Base-by-base conservation (phyloP, 257 asterid genomes). In the Nemophila menziesii region DNA sequence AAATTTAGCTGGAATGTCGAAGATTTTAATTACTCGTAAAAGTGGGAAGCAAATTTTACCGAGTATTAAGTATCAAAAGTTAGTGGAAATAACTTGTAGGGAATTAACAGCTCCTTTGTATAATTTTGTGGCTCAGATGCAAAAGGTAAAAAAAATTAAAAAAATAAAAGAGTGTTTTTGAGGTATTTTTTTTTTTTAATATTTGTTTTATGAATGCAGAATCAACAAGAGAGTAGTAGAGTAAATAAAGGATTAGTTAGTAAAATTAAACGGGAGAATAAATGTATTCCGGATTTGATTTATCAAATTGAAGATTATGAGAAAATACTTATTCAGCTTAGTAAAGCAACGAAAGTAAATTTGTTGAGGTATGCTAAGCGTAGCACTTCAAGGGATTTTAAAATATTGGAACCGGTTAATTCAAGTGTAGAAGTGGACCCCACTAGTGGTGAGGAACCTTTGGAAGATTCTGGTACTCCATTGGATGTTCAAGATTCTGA, bases 261-360 rank as follows among this genome's bases (percentile, higher is more conserved):
- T 45, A 83, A 79, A 60, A 79, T 83, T 56, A 79, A 80, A 67
- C 77, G 93, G 63, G 93, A 83, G 60, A 83, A 79, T 74, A 71
- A 74, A 69, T 79, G 90, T 71, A 79, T 83, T 52, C 95, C 93
- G 0, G 90, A 80, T 40, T 57, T 83, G 64, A 68, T 83, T 39
- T 83, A 71, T 75, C 93, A 80, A 71, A 80, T 83, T 33, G 93
- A 83, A 62, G 95, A 80, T 67, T 77, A 70, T 34, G 95, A 83
- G 46, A 79, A 67, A 51, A 72, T 69, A 52, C 86, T 79, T 2
- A 83, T 83, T 71, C 80, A 74, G 64, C 76, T 83, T 14, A 77
- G 95, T 72, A 80, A 79, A 70, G 71, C 70, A 33, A 77, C 83
- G 16, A 77, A 74, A 60, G 52, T 78, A 38, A 83, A 83, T 51